These are phyloP conservation scores for Xylaria sp. DNA, from an alignment of 2,329 filamentous ascomycete genomes.

Conservation along the genomic window DNA sequence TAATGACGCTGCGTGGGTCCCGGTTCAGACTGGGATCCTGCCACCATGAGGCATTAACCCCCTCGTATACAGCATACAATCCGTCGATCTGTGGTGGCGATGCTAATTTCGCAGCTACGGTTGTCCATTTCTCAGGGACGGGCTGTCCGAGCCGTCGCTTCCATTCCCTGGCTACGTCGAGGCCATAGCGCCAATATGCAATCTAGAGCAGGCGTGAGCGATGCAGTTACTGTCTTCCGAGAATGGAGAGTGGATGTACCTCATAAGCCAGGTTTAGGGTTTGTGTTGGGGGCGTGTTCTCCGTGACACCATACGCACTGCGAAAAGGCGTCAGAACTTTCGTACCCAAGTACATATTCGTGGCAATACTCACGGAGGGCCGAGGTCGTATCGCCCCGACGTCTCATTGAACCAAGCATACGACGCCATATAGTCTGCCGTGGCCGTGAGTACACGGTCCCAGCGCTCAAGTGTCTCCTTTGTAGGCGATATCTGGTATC, in stretches of 20 bases:
- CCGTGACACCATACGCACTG: conserved; percentile 59
- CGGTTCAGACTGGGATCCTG: conserved; percentile 50
- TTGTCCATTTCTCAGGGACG: conserved; percentile 54
- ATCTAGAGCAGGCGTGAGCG: conserved; percentile 34
- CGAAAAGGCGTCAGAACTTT: conserved; percentile 3
- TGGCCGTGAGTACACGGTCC: conserved; percentile 45
- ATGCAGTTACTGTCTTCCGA: too few species aligned
- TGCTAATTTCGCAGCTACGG: conserved; percentile 56
- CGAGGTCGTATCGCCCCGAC: conserved; percentile 53
- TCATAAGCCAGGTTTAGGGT: conserved; percentile 62
- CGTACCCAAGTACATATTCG: not conserved
- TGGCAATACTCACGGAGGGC: conserved; percentile 52
- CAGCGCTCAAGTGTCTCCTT: conserved; percentile 43
- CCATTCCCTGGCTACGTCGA: conserved; percentile 58
- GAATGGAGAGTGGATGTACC: conserved; percentile 33
- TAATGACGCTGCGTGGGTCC: conserved; percentile 58
- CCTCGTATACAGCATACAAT: conserved; percentile 59
- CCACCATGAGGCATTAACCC: conserved; percentile 58
- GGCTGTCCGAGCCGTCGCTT: conserved; percentile 53
- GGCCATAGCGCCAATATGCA: conserved; percentile 62
- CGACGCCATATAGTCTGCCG: conserved; percentile 49
- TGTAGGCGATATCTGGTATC: conserved; percentile 46
- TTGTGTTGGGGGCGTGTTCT: conserved; percentile 60
- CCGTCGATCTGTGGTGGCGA: conserved; percentile 55
- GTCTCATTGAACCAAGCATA: conserved; percentile 49